Evolutionary conservation across 305 asterid genomes (phyloP), one percentile per base, ranked within the genome.

Genomic region (Rubia balearica): DNA sequence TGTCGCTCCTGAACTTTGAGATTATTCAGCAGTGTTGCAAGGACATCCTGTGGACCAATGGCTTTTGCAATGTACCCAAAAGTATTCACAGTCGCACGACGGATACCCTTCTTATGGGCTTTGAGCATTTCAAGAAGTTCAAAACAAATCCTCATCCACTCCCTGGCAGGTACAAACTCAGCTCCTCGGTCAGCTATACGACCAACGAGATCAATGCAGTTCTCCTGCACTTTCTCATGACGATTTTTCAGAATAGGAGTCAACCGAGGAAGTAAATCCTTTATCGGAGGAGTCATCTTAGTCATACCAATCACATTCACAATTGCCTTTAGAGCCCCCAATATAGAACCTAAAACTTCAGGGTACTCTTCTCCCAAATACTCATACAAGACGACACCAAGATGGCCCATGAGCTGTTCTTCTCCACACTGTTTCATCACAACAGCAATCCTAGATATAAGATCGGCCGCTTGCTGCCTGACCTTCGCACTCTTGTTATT

Each of bases 71-170:
- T 93, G 21, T 93, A 93, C 11, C 98, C 98, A 27, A 93, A 93
- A 56, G 98, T 93, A 61, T 93, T 93, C 69, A 93, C 96, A 1
- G 98, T 93, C 41, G 98, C 98, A 72, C 96, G 82, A 6, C 98
- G 96, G 62, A 93, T 93, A 51, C 98, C 98, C 81, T 93, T 93
- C 77, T 93, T 93, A 80, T 93, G 98, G 21, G 98, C 98, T 79
- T 93, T 93, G 40, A 93, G 97, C 98, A 92, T 90, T 89, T 93
- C 97, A 61, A 93, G 89, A 40, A 93, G 96, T 89, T 93, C 98
- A 19, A 90, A 93, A 80, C 98, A 93, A 68, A 93, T 93, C 73
- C 98, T 82, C 97, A 90, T 90, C 97, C 98, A 93, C 75, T 93
- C 98, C 81, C 96, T 87, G 6, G 98, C 98, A 41, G 98, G 92